Percentiles rank a stretch among this genome's conserved stretches.
Evolutionary conservation across 106 monocot species (phyloP).

Genomic region (Dendrobium catenatum): DNA sequence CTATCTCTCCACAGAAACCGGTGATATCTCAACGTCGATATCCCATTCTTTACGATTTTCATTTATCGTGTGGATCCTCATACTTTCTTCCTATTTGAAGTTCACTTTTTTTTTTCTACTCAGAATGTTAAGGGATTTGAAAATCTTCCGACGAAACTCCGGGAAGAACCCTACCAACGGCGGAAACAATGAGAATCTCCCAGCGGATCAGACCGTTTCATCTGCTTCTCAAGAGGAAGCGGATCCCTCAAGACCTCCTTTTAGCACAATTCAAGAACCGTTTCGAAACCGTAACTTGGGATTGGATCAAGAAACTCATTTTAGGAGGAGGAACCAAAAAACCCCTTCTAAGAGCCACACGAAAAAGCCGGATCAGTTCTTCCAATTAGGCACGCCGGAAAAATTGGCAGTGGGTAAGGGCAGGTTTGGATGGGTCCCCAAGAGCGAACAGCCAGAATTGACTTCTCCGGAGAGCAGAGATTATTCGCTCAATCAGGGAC

Average conservation of each 20-base stretch:
- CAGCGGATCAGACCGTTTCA: constrained; percentile 15
- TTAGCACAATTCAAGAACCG: constrained; percentile 54
- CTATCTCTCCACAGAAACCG: not conserved
- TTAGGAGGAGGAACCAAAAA: constrained; percentile 35
- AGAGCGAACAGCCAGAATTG: constrained; percentile 19
- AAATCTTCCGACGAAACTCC: constrained; percentile 31
- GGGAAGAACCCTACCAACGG: constrained; percentile 21
- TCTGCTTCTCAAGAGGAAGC: constrained; percentile 19
- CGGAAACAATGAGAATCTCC: constrained; percentile 56
- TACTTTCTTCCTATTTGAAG: not conserved
- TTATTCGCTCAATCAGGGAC: constrained; percentile 13
- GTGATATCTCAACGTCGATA: not conserved
- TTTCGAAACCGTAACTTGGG: constrained; percentile 20
- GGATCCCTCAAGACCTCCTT: constrained; percentile 45
- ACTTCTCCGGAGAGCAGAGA: constrained; percentile 5
- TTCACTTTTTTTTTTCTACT: not conserved
- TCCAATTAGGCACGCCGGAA: constrained; percentile 64
- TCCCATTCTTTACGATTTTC: not conserved
- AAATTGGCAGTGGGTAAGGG: constrained; percentile 27
- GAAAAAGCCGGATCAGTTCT: constrained; percentile 14
- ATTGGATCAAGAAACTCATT: constrained; percentile 19
- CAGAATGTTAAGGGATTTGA: constrained; percentile 80
- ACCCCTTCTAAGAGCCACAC: constrained; percentile 45
- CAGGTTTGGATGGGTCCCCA: constrained; percentile 64
- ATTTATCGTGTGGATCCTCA: not conserved